Base-by-base conservation (phyloP, 2,329 filamentous ascomycete species). In the Magnaporthiopsis rhizophila region DNA sequence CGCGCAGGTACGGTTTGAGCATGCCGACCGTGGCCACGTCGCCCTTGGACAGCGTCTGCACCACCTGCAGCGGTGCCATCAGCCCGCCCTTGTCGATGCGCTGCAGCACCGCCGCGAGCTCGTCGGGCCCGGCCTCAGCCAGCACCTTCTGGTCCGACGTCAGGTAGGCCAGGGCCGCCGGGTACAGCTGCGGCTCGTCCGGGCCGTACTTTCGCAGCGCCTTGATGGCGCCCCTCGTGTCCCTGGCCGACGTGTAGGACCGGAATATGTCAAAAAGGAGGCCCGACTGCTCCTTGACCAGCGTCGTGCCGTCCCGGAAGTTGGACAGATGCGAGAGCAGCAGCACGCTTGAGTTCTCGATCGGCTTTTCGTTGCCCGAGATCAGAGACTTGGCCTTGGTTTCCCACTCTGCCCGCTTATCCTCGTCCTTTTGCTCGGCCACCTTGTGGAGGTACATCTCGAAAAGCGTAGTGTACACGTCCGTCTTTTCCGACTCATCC, bases 401-500 rank as follows among this genome's bases (percentile, higher is more conserved):
- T 72, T 97, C 92, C 94, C 95, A 99, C 68, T 89, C 85, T 69
- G 89, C 85, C 68, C 89, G 87, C 67, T 92, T 77, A 73, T 75
- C 75, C 60, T 81, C 80, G 12, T 88, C 88, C 71, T 88, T 90
- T 71, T 89, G 89, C 65, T 88, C 86, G 65, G 87, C 89, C 28
- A 94, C 90, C 70, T 92, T 95, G 74, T 96, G 90, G 11, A 99
- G 80, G 72, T 98, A 99, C 90, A 99, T 98, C 75, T 99, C 96
- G 72, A 99, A 98, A 18, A 99, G 76, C 0, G 96, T 97, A 0
- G 94, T 98, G 72, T 95, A 95, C 21, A 99, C 82, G 74, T 99
- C 96, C 1, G 89, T 85, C 67, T 87, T 90, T 72, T 97, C 90
- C 11, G 86, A 83, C 50, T 90, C 82, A 26, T 86, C 86, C n/a